Conservation (phyloP, 2,329 filamentous ascomycete genomes). For the Phaeophleospora eucalypticola region DNA sequence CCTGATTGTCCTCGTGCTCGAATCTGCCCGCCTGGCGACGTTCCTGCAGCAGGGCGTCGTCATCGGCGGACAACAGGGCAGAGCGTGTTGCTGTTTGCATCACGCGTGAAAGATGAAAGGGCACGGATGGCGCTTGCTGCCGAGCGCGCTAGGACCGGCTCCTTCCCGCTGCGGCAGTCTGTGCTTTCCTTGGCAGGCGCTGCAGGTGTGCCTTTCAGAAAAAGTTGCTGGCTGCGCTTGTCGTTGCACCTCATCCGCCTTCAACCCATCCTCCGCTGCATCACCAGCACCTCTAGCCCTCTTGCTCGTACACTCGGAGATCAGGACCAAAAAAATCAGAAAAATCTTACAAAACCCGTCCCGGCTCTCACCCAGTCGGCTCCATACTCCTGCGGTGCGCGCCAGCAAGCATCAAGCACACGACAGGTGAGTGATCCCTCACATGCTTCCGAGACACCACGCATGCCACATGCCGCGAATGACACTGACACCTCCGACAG, state of each 20-base stretch:
- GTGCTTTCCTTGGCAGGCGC: neutral
- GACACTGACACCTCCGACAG: constrained; percentile 4
- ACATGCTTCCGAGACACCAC: neutral
- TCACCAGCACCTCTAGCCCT: constrained; percentile 9
- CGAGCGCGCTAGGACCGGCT: too few species aligned
- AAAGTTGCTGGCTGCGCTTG: constrained; percentile 5
- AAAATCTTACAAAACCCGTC: constrained; percentile 33
- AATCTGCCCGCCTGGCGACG: too few species aligned
- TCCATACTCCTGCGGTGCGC: constrained; percentile 5
- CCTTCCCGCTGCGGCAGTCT: too few species aligned
- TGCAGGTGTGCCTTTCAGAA: neutral
- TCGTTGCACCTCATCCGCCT: constrained; percentile 6
- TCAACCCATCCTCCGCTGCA: constrained; percentile 7
- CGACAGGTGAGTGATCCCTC: constrained; percentile 9
- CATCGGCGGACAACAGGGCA: too few species aligned
- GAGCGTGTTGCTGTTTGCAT: too few species aligned
- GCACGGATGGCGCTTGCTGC: too few species aligned
- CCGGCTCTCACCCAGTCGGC: constrained; percentile 23
- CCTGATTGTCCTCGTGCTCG: too few species aligned
- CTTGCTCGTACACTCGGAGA: constrained; percentile 19
- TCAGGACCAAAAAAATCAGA: constrained; percentile 38
- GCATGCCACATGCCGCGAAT: neutral
- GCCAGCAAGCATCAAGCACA: constrained; percentile 4
- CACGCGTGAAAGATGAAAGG: too few species aligned
- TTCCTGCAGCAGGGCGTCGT: too few species aligned